Percentiles rank a stretch among this genome's conserved stretches.
Evolutionary conservation across 495 filamentous ascomycete genomes (phyloP).

Genomic region (Penicillium nucicola): DNA sequence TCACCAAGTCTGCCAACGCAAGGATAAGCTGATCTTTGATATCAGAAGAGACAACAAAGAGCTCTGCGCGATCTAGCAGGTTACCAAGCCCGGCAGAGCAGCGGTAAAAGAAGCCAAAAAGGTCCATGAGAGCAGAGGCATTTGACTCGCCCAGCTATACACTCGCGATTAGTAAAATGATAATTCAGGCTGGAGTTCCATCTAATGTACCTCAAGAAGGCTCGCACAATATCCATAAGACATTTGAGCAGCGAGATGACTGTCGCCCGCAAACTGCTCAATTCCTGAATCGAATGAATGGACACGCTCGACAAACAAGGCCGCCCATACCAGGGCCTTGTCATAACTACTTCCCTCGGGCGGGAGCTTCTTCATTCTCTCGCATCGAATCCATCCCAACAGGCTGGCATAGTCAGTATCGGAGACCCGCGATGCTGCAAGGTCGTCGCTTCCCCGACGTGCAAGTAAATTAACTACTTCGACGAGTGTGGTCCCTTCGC

Average conservation of each 20-base stretch:
- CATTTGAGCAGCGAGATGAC: conserved; percentile 21
- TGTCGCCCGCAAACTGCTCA: conserved; percentile 26
- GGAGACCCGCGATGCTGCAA: conserved; percentile 14
- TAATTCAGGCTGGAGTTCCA: background rate
- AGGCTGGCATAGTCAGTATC: conserved; percentile 20
- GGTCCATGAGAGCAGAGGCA: conserved; percentile 25
- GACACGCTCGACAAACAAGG: conserved; percentile 5
- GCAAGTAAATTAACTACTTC: too few relatives aligned
- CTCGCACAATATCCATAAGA: conserved; percentile 25
- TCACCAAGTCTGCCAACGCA: conserved; percentile 33
- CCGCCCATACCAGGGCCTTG: conserved; percentile 17
- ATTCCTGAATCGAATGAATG: conserved; percentile 23
- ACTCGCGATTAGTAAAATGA: background rate
- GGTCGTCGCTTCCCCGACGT: too few relatives aligned
- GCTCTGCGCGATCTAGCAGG: conserved; percentile 30
- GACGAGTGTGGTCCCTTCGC: too few relatives aligned
- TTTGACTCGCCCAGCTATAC: conserved; percentile 34
- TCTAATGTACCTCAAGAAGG: conserved; percentile 21
- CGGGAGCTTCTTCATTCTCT: conserved; percentile 24
- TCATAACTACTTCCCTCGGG: conserved; percentile 29
- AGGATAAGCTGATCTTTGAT: conserved; percentile 40
- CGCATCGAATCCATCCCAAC: conserved; percentile 3
- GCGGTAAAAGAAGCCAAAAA: conserved; percentile 37
- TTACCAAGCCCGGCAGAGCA: conserved; percentile 31
- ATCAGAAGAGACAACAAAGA: conserved; percentile 34